Evolutionary conservation across 768 basidiomycete genomes (phyloP).

Genomic region (Leccinum boreale): DNA sequence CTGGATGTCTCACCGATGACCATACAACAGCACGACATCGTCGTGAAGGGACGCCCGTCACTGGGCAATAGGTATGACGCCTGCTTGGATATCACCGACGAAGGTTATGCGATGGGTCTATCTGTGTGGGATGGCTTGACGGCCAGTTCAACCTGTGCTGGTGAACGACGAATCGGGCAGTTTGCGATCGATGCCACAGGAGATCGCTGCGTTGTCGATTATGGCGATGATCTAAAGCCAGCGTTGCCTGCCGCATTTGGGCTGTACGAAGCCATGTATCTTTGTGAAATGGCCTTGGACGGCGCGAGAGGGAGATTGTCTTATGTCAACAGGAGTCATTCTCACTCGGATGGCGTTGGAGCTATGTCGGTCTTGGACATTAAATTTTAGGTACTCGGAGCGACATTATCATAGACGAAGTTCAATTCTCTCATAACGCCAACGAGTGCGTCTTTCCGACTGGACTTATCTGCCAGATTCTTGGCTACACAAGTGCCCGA

Average conservation of each 20-base stretch:
- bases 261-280: not conserved
- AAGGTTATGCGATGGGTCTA: not conserved
- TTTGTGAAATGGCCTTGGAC: not conserved
- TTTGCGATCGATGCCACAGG: not conserved
- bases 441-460: no score
- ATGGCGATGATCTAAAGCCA: not conserved
- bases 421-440: not conserved
- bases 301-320: not conserved
- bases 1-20: not conserved
- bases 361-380: not conserved
- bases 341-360: not conserved
- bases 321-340: not conserved
- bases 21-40: not conserved
- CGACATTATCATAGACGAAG: not conserved
- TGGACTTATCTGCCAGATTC: no score
- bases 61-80: not conserved
- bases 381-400: not conserved
- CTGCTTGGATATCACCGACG: not conserved
- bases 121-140: not conserved
- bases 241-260: not conserved
- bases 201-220: not conserved
- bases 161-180: not conserved
- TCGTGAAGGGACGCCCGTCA: not conserved
- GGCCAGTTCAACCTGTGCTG: not conserved
- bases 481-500: no score